Evolutionary conservation across 768 basidiomycete genomes (phyloP).

Genomic region (Podaxis sp.): DNA sequence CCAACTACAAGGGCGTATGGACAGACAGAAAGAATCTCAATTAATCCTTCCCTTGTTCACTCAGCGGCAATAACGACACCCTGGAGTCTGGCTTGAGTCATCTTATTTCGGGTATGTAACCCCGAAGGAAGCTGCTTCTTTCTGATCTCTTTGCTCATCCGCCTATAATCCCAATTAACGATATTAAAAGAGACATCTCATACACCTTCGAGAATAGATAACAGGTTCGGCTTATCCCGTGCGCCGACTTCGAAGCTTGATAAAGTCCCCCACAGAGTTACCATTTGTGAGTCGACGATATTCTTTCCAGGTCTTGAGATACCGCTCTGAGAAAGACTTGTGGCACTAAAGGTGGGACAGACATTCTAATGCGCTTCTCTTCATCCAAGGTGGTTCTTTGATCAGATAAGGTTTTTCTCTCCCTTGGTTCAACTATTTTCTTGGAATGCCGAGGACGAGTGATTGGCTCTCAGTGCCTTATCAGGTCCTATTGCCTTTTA

Average conservation of each 20-base stretch:
- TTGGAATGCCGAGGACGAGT: not conserved
- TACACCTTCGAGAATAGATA: not conserved
- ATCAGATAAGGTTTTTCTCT: not conserved
- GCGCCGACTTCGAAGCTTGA: not conserved
- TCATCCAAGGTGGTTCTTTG: not conserved
- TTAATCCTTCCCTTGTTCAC: not conserved
- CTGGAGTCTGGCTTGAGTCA: conserved; percentile 1
- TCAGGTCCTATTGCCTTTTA: conserved; percentile 7
- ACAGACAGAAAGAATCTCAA: not conserved
- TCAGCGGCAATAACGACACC: not conserved
- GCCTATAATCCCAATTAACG: not conserved
- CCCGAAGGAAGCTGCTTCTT: conserved; percentile 3
- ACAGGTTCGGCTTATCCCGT: not conserved
- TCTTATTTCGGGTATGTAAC: conserved; percentile 5
- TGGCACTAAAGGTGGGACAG: not conserved
- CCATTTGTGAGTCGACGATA: not conserved
- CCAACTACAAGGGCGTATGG: not conserved
- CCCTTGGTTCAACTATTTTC: not conserved
- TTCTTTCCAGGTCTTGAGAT: not conserved
- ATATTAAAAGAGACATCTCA: conserved; percentile 2
- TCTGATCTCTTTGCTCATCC: not conserved
- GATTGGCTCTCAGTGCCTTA: conserved; percentile 7
- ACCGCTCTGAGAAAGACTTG: not conserved
- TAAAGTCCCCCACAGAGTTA: not conserved
- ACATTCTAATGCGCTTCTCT: not conserved